Percentiles rank a stretch among this genome's conserved stretches.
These are phyloP conservation scores for Cyanidiococcus yangmingshanensis DNA, from an alignment of 23 red algal genomes.

Conservation along the genomic window DNA sequence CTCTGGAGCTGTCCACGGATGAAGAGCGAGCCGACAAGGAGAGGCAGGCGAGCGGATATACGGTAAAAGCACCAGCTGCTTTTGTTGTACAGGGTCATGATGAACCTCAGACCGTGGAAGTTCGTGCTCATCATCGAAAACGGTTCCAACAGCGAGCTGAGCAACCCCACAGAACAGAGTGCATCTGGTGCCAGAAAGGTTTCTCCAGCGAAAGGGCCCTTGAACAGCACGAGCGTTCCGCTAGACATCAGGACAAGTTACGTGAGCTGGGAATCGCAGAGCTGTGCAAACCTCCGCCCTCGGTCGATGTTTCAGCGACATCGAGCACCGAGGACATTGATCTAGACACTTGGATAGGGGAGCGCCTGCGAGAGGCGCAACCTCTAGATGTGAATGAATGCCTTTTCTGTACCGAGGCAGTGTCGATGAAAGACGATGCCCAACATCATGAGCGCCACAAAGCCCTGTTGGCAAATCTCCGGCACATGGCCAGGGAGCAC, in stretches of 20 bases:
- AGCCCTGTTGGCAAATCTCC: slow-evolving; percentile 30
- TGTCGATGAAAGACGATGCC: not conserved
- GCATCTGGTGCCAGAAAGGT: slow-evolving; percentile 53
- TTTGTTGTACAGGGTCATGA: not conserved
- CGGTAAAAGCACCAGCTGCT: not conserved
- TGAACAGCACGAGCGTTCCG: slow-evolving; percentile 57
- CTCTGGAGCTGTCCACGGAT: not conserved
- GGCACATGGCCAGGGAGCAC: slow-evolving; percentile 42
- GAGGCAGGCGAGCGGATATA: slow-evolving; percentile 10
- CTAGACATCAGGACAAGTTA: slow-evolving; percentile 49
- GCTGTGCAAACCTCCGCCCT: too few relatives aligned
- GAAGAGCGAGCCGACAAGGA: not conserved
- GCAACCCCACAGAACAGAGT: not conserved
- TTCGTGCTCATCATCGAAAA: not conserved
- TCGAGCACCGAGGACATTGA: slow-evolving; percentile 6
- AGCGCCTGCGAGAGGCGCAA: slow-evolving; percentile 26
- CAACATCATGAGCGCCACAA: not conserved
- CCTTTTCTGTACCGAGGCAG: slow-evolving; percentile 50
- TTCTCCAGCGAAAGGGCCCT: slow-evolving; percentile 63
- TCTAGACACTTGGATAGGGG: slow-evolving; percentile 13
- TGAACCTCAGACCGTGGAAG: not conserved
- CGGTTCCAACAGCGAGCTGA: not conserved
- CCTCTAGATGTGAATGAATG: slow-evolving; percentile 20
- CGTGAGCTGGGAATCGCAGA: not conserved
- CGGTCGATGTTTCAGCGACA: not conserved